Base-by-base conservation (phyloP, 1,284 basidiomycete genomes). In the Moesziomyces globuligerus region DNA sequence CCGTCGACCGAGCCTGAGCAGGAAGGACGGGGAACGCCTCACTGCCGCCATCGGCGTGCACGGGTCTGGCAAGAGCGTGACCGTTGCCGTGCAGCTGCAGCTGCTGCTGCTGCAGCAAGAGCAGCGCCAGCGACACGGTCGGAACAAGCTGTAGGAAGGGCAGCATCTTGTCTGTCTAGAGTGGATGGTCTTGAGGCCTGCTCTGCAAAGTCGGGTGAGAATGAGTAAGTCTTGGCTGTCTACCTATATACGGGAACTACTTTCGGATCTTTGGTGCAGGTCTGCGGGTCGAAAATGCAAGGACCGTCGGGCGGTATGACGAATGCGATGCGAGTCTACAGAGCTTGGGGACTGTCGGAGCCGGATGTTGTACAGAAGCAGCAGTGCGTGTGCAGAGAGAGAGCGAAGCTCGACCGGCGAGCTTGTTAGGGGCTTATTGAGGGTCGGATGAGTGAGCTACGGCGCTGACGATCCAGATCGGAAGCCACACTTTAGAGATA, bases 131-230 rank as follows among this genome's bases (percentile, higher is more conserved):
- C 1, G 55, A 51, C 21, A 66, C 17, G 25, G 47, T 39, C 3
- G 51, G 43, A n/a, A 49, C 26, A 11, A 59, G 47, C 43, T 58
- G 46, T 28, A 39, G 43, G 17, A 59, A 51, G 23, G 42, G 36
- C 28, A 47, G 43, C 55, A 66, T 59, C 21, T 48, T 40, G 39
- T 48, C n/a, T 4, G n/a, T 58, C 29, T 57, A 57, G 20, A 11
- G 9, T 34, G 23, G 34, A 34, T 23, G n/a, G n/a, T 8, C 11
- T 18, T n/a, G 24, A 15, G 7, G 23, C 20, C 59, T 59, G 48
- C 41, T 48, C 48, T 56, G 26, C 26, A 28, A 39, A 29, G 21
- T n/a, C 15, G 37, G 21, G 40, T 38, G 24, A 26, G 28, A n/a
- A 24, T 37, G 45, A 42, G 48, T 44, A 36, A 0, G 32, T 1